Conservation (phyloP, 1,284 basidiomycete genomes). For the Exobasidium rhododendri region DNA sequence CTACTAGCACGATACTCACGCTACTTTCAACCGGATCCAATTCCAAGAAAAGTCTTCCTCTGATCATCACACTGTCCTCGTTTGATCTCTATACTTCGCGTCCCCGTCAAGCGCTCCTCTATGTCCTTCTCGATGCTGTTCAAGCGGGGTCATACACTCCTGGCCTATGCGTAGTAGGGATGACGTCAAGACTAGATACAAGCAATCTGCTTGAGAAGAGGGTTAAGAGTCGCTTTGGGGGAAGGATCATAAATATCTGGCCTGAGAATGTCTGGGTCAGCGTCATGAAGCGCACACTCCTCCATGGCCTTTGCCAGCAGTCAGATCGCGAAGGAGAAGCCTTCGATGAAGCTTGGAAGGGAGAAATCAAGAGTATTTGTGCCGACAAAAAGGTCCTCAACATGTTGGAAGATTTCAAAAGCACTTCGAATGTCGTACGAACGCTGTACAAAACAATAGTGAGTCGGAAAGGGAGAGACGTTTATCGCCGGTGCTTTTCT, state of each 20-base stretch:
- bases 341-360: constrained; percentile 24
- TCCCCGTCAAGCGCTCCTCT: constrained; percentile 48
- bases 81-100: constrained; percentile 48
- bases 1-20: constrained; percentile 37
- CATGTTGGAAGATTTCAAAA: constrained; percentile 4
- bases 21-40: constrained; percentile 31
- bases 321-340: not conserved
- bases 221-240: constrained; percentile 51
- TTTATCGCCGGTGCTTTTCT: no score
- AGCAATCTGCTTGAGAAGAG: constrained; percentile 50
- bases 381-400: constrained; percentile 1
- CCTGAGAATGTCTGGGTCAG: constrained; percentile 19
- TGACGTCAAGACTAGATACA: constrained; percentile 43
- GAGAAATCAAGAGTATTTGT: constrained; percentile 15
- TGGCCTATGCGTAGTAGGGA: constrained; percentile 43
- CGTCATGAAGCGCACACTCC: constrained; percentile 3
- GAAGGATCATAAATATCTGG: constrained; percentile 43
- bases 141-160: constrained; percentile 47
- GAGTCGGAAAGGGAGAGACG: not conserved
- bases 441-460: not conserved
- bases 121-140: constrained; percentile 51
- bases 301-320: not conserved
- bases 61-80: constrained; percentile 44
- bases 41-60: constrained; percentile 19
- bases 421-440: constrained; percentile 5